These are phyloP conservation scores for Aspergillus ochraceoroseus DNA, from an alignment of 2,329 filamentous ascomycete genomes.

Conservation along the genomic window DNA sequence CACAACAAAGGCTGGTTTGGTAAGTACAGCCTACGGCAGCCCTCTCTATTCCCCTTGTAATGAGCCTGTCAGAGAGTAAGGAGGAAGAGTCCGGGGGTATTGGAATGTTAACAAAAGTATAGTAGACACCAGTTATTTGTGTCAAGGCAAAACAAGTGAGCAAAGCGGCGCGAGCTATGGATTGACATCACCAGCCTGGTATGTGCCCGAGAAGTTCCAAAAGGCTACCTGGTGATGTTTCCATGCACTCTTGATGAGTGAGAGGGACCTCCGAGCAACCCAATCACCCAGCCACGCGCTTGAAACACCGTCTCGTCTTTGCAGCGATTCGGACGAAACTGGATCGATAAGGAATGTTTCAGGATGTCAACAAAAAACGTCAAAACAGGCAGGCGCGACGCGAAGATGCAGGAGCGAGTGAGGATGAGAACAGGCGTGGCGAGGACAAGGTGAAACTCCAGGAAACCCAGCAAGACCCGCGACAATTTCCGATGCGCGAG, in stretches of 20 bases:
- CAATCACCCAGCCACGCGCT: conserved; percentile 17
- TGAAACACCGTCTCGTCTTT: conserved; percentile 14
- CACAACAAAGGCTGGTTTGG: conserved; percentile 17
- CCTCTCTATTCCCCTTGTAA: conserved; percentile 13
- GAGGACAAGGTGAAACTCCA: conserved; percentile 18
- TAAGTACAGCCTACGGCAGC: conserved; percentile 15
- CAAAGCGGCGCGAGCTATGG: conserved; percentile 16
- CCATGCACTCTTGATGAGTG: conserved; percentile 16
- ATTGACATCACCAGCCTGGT: conserved; percentile 30
- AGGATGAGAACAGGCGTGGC: conserved; percentile 18
- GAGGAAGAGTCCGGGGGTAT: conserved; percentile 15
- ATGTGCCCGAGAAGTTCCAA: conserved; percentile 19
- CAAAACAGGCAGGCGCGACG: conserved; percentile 23
- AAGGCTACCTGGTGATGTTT: conserved; percentile 13
- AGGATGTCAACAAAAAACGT: conserved; percentile 25
- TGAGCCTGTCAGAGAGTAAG: conserved; percentile 13
- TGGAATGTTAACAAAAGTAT: conserved; percentile 30
- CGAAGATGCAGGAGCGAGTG: conserved; percentile 23
- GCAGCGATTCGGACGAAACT: conserved; percentile 16
- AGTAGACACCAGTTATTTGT: conserved; percentile 18
- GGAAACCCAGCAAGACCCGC: conserved; percentile 13
- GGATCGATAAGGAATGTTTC: conserved; percentile 30
- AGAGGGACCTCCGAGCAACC: conserved; percentile 9
- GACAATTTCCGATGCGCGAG: conserved; percentile 17
- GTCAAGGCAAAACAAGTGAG: conserved; percentile 19